Conservation (phyloP, 495 filamentous ascomycete species). For the Thozetella sp. region DNA sequence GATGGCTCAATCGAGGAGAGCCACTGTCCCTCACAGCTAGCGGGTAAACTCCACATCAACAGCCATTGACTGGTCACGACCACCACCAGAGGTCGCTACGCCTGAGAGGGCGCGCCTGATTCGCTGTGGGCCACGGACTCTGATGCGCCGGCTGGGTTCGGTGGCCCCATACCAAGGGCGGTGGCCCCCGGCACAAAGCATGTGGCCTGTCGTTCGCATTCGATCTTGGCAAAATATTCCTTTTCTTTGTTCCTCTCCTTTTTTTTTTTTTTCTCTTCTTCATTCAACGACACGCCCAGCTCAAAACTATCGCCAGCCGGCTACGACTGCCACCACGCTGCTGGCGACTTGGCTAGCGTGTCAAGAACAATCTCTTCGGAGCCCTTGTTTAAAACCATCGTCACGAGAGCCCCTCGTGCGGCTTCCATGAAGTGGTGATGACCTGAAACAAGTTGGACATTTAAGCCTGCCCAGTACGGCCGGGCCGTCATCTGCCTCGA, state of each 20-base stretch:
- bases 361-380: conserved; percentile 49
- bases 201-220: conserved; percentile 16
- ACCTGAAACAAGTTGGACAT: conserved; percentile 74
- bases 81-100: background rate
- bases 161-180: conserved; percentile 8
- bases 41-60: conserved; percentile 15
- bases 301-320: conserved; percentile 82
- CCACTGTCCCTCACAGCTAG: conserved; percentile 7
- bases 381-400: conserved; percentile 98
- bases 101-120: background rate
- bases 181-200: conserved; percentile 16
- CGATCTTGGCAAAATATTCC: too few relatives aligned
- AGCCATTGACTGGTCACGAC: background rate
- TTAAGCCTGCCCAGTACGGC: background rate
- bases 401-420: conserved; percentile 86
- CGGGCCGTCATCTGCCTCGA: background rate
- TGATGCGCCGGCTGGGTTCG: background rate
- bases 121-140: background rate
- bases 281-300: conserved; percentile 84
- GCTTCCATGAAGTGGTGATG: conserved; percentile 97
- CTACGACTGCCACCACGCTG: conserved; percentile 56
- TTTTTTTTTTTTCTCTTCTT: conserved; percentile 42
- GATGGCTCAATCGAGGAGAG: conserved; percentile 9
- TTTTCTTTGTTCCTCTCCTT: too few relatives aligned
- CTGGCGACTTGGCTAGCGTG: conserved; percentile 90